Evolutionary conservation across 2,329 filamentous ascomycete genomes (phyloP), one percentile per base, ranked within the genome.

Genomic region (Pestalotiopsis sp.): DNA sequence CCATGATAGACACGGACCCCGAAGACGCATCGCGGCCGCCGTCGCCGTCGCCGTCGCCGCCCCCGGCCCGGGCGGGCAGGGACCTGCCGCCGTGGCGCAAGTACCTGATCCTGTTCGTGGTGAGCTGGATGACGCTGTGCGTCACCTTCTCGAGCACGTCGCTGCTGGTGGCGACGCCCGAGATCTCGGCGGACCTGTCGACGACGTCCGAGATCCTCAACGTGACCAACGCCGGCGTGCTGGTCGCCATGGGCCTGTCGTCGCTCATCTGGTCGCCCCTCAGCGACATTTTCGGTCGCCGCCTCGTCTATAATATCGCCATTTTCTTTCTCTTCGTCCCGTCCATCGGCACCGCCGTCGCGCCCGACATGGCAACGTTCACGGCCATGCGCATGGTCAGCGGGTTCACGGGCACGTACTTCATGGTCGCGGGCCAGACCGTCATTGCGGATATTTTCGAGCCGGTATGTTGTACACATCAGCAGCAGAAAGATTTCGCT

Each of bases 361-460:
- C 78, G 0, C 73, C 74, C 14, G 75, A 77, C 71, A 73, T 80
- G 68, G 69, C 71, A 2, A 76, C 76, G 70, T 81, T 81, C 68
- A 80, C 77, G 41, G 77, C 75, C 0, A 77, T 81, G 73, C 72
- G 79, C 6, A 67, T 81, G 36, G 58, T 81, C 27, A 73, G 75
- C 20, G 80, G 79, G 0, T 76, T 81, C 38, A 79, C 78, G 3
- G 80, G 79, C 2, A 81, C 79, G 0, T 80, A 75, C 45, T 81
- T 81, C 52, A 80, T 81, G 79, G 79, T 81, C 13, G 75, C 76
- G 27, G 80, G 80, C 13, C 79, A 81, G 68, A 80, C 79, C 1
- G 77, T 80, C 17, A 68, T 81, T 60, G 79, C 79, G 2, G 80
- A 81, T 75, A 80, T 80, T 25, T 81, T 78, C 68, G 75, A 80